Percentiles rank a stretch among this genome's conserved stretches.
Evolutionary conservation across 345 rosid genomes (phyloP).

Genomic region (Linum lewisii): DNA sequence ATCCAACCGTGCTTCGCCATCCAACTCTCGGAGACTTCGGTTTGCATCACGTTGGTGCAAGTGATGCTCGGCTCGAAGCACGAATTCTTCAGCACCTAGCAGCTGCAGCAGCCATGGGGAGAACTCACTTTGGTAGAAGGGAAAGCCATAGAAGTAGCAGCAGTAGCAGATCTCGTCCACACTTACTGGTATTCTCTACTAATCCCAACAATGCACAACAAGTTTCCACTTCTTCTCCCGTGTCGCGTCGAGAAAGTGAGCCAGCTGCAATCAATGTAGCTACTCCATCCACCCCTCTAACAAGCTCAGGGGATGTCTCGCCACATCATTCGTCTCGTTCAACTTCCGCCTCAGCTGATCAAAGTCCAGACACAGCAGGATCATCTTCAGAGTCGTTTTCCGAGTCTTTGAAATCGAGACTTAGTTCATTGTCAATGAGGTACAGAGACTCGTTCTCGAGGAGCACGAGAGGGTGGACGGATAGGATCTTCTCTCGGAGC

Average conservation of each 20-base stretch:
- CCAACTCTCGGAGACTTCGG: conserved; percentile 24
- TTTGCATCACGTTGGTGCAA: conserved; percentile 24
- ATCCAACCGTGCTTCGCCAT: conserved; percentile 20
- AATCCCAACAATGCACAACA: conserved; percentile 21
- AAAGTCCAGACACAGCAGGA: conserved; percentile 22
- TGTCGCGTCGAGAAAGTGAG: conserved; percentile 33
- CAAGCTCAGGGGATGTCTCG: background rate
- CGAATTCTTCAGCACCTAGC: conserved; percentile 34
- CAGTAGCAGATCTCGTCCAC: conserved; percentile 17
- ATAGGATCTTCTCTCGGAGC: conserved; percentile 23
- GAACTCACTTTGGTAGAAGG: conserved; percentile 22
- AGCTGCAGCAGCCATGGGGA: conserved; percentile 36
- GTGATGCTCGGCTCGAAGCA: conserved; percentile 23
- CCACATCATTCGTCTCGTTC: too few relatives aligned
- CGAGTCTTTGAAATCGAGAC: background rate
- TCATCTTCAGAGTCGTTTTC: background rate
- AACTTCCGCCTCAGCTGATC: too few relatives aligned
- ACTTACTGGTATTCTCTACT: conserved; percentile 24
- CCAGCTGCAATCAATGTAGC: conserved; percentile 13
- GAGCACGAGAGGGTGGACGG: conserved; percentile 28
- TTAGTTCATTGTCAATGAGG: conserved; percentile 10
- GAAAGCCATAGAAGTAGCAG: conserved; percentile 19
- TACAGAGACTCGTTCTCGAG: conserved; percentile 22
- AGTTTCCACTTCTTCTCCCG: too few relatives aligned
- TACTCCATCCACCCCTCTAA: conserved; percentile 13